Percentiles rank a stretch among this genome's conserved stretches.
These are phyloP conservation scores for Zygosaccharomyces siamensis DNA, from an alignment of 805 yeast species.

Conservation along the genomic window DNA sequence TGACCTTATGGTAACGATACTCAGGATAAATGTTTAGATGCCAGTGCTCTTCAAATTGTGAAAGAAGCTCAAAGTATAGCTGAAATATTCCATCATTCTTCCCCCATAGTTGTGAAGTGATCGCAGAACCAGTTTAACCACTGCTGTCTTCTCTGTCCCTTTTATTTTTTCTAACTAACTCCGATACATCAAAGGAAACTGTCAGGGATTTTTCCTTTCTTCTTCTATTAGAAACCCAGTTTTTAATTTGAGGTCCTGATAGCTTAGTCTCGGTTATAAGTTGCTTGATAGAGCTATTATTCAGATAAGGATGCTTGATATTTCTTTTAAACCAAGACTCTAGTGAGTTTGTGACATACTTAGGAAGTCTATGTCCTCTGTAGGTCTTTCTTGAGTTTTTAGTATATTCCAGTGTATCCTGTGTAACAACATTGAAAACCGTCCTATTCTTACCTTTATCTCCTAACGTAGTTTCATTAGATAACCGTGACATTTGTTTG, in stretches of 20 bases:
- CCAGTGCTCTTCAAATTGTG: slow-evolving; percentile 11
- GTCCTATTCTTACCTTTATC: not conserved
- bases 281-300: slow-evolving; percentile 8
- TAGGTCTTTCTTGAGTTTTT: slow-evolving; percentile 10
- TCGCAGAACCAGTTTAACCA: slow-evolving; percentile 6
- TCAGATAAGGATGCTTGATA: slow-evolving; percentile 19
- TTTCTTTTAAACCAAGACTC: slow-evolving; percentile 21
- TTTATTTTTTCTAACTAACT: not conserved
- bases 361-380: slow-evolving; percentile 22
- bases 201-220: slow-evolving; percentile 18
- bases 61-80: slow-evolving; percentile 18
- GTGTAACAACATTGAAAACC: slow-evolving; percentile 18
- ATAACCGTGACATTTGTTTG: not conserved
- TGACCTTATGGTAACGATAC: slow-evolving; percentile 16
- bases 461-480: not conserved
- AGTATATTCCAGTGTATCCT: slow-evolving; percentile 13
- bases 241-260: slow-evolving; percentile 23
- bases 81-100: slow-evolving; percentile 12
- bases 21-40: slow-evolving; percentile 16
- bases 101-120: slow-evolving; percentile 11
- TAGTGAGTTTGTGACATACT: slow-evolving; percentile 11
- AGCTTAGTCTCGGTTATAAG: slow-evolving; percentile 15
- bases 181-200: not conserved
- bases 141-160: not conserved
- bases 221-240: slow-evolving; percentile 29